Conservation (phyloP, 2,329 filamentous ascomycete genomes). For the Pseudocercospora pini-densiflorae region DNA sequence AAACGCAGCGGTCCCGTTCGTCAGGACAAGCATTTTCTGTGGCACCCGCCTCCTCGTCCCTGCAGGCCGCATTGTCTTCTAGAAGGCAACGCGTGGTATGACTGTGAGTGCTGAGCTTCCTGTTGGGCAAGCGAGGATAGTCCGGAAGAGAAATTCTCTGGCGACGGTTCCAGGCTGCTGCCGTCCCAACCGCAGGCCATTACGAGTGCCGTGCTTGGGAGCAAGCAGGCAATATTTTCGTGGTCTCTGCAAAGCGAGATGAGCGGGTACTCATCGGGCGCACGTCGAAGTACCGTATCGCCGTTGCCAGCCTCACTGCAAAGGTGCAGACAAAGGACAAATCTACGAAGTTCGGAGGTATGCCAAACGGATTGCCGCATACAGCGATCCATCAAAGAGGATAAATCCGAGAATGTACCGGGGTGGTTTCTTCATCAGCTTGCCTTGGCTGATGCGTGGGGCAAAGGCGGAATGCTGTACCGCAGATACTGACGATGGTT, state of each 20-base stretch:
- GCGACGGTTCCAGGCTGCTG: constrained; percentile 2
- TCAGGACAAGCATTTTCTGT: constrained; percentile 2
- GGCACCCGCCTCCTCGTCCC: not conserved
- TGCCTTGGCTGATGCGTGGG: not conserved
- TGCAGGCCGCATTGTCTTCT: not conserved
- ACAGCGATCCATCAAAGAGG: not conserved
- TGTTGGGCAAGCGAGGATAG: constrained; percentile 4
- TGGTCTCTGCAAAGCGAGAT: not conserved
- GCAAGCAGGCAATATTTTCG: not conserved
- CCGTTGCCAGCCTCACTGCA: not conserved
- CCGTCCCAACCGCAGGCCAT: not conserved
- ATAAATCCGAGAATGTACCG: not conserved
- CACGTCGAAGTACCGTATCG: not conserved
- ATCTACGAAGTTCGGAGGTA: not conserved
- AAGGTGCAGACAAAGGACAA: not conserved
- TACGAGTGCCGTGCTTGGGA: not conserved
- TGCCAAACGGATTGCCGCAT: not conserved
- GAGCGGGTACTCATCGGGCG: not conserved
- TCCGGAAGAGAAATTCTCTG: constrained; percentile 7
- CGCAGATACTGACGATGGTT: not conserved
- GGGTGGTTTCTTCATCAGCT: not conserved
- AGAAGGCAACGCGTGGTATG: not conserved
- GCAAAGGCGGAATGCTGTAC: not conserved
- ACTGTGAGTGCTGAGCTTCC: not conserved
- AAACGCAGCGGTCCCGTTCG: not conserved